Conservation (phyloP, 2,329 filamentous ascomycete species). For the Colletotrichum sp. region DNA sequence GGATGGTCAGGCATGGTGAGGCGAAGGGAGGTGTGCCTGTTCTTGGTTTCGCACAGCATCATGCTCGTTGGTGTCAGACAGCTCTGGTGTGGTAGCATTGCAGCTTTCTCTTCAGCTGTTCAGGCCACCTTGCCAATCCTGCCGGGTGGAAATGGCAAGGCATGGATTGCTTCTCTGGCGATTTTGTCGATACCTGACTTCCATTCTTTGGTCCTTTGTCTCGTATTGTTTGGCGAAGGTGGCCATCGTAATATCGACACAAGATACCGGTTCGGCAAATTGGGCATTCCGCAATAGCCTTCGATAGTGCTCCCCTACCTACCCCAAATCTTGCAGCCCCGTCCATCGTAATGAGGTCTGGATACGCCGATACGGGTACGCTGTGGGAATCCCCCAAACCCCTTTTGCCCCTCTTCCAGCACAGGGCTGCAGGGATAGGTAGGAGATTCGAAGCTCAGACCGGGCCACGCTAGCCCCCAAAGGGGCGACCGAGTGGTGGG, state of each 20-base stretch:
- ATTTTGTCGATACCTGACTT: not conserved
- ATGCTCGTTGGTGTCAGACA: not conserved
- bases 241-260: not conserved
- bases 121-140: not conserved
- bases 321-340: not conserved
- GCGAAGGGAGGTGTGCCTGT: not conserved
- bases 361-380: not conserved
- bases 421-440: slow-evolving; percentile 9
- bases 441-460: not conserved
- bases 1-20: not conserved
- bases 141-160: not conserved
- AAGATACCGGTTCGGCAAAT: not conserved
- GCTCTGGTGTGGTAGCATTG: not conserved
- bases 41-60: not conserved
- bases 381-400: not conserved
- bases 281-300: not conserved
- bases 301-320: not conserved
- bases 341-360: not conserved
- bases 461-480: not conserved
- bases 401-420: slow-evolving; percentile 3
- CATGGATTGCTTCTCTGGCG: not conserved
- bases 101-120: not conserved
- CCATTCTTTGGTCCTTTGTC: not conserved
- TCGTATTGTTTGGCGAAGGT: not conserved
- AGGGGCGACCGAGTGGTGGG: not conserved